Percentiles rank a stretch among this genome's conserved stretches.
Conservation (phyloP, 805 yeast species). For the Scheffersomyces ergatensis region DNA sequence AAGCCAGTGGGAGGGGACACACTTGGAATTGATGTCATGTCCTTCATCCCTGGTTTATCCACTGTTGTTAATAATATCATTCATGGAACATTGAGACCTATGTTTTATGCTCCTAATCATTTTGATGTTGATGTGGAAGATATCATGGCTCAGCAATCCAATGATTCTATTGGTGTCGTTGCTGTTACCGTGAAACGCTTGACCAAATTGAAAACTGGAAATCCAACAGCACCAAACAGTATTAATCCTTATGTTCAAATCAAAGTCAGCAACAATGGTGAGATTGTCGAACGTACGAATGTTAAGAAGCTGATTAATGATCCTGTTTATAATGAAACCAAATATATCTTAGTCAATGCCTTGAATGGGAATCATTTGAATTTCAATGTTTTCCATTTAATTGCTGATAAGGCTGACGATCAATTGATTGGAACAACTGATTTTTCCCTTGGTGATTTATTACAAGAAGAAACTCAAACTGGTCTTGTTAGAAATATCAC, state of each 20-base stretch:
- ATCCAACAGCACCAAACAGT: conserved; percentile 34
- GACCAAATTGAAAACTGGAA: conserved; percentile 42
- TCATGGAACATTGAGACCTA: conserved; percentile 69
- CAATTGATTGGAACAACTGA: conserved; percentile 44
- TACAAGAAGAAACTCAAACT: conserved; percentile 51
- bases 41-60: conserved; percentile 76
- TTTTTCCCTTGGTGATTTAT: conserved; percentile 56
- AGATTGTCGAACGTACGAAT: conserved; percentile 51
- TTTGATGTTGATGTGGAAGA: conserved; percentile 74
- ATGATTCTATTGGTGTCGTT: conserved; percentile 69
- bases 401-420: conserved; percentile 54
- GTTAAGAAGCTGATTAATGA: conserved; percentile 53
- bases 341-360: conserved; percentile 53
- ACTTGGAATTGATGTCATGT: conserved; percentile 82
- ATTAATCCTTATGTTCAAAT: conserved; percentile 57
- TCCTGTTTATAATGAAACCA: conserved; percentile 69
- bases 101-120: conserved; percentile 81
- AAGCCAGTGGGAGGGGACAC: conserved; percentile 90
- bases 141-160: conserved; percentile 57
- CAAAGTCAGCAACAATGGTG: conserved; percentile 35
- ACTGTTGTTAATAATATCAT: conserved; percentile 67
- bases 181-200: conserved; percentile 62
- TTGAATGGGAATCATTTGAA: conserved; percentile 54
- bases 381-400: conserved; percentile 53
- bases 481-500: conserved; percentile 42